Base-by-base conservation (phyloP, 2,329 filamentous ascomycete genomes). In the Epichloe glyceriae region DNA sequence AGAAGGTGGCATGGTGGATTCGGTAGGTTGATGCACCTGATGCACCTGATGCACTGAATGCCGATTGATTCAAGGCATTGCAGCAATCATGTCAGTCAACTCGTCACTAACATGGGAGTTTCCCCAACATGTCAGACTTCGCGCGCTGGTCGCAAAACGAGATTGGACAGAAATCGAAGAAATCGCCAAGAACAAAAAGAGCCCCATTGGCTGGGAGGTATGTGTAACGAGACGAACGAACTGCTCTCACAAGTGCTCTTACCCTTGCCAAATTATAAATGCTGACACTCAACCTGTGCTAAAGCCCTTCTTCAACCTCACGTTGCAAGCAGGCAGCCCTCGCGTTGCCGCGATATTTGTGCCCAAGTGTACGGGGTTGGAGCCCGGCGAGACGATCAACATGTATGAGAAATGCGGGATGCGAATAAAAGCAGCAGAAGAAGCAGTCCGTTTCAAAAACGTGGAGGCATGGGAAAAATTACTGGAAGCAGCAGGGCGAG, bases 341-440 rank as follows among this genome's bases (percentile, higher is more conserved):
- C 85, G 90, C 54, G 75, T 95, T 15, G 93, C 93, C 1, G 79
- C 85, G 0, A 66, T 80, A 5, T 97, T 96, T 67, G 82, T 97
- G 48, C 82, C 88, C 3, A 97, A 97, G 67, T 96, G 90, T 70
- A 84, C 83, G 15, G 74, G 75, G 50, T 65, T 94, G 45, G 76
- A 82, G 43, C 73, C 78, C 1, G 76, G 79, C 3, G 85, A 89
- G 59, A 74, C 83, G 3, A 83, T 95, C 50, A 79, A 85, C 57
- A 96, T 98, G 91, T 98, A 90, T 78, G 83, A 95, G 60, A 95
- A 95, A 70, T 97, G 93, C 66, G 91, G 91, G 17, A 80, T 95
- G 82, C 74, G 88, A 43, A 78, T 85, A 30, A 89, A 88, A 69
- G 93, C 93, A 2, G 93, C 86, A 4, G 90, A 97, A 69, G 93